These are phyloP conservation scores for Cicer arietinum DNA, from an alignment of 306 rosid genomes.

Conservation along the genomic window DNA sequence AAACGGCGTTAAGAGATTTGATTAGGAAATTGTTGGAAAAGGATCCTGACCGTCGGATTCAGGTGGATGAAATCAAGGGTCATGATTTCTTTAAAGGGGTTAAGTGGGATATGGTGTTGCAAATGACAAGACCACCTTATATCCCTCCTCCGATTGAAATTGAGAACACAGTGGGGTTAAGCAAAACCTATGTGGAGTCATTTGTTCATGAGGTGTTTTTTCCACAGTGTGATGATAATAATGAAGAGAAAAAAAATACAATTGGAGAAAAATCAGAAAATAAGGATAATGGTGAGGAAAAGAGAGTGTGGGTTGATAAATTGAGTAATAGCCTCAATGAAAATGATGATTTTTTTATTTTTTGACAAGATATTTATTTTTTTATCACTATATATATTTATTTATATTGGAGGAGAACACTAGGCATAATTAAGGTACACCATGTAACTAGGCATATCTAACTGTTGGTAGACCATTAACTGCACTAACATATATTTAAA, in stretches of 20 bases:
- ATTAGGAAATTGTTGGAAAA: slow-evolving; percentile 71
- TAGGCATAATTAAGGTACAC: too few relatives aligned
- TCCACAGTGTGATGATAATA: not conserved
- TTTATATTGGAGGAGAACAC: too few relatives aligned
- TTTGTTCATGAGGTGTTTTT: slow-evolving; percentile 70
- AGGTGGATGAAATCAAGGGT: slow-evolving; percentile 64
- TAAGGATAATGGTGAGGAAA: slow-evolving; percentile 7
- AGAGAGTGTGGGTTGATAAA: slow-evolving; percentile 40
- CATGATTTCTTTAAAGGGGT: slow-evolving; percentile 76
- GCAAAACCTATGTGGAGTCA: slow-evolving; percentile 57
- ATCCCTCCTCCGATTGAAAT: slow-evolving; percentile 55
- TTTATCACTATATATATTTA: too few relatives aligned
- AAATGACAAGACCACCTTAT: slow-evolving; percentile 71
- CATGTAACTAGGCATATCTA: too few relatives aligned
- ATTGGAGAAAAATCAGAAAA: not conserved
- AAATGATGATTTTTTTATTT: slow-evolving; percentile 53
- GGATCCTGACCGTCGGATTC: slow-evolving; percentile 67
- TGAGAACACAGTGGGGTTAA: slow-evolving; percentile 43
- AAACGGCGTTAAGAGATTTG: slow-evolving; percentile 76
- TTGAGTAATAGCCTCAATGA: slow-evolving; percentile 38
- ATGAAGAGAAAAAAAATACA: not conserved
- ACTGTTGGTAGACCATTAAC: too few relatives aligned
- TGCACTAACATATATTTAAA: too few relatives aligned
- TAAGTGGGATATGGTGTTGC: slow-evolving; percentile 65
- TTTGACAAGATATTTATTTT: slow-evolving; percentile 42